Evolutionary conservation across 768 basidiomycete genomes (phyloP).

Genomic region (Roridomyces roridus): DNA sequence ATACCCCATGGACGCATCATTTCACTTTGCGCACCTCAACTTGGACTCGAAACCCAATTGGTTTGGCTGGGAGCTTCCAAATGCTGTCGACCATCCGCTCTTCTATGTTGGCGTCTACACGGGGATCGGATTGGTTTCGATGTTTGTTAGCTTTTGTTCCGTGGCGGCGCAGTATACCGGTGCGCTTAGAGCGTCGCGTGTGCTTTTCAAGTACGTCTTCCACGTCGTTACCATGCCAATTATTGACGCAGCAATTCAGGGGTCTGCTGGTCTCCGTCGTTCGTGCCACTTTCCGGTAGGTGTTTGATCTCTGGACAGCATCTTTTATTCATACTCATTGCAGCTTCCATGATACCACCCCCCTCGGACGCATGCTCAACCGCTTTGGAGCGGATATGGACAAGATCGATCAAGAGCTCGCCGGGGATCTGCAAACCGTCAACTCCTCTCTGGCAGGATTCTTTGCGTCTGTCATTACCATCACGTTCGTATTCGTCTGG

Average conservation of each 20-base stretch:
- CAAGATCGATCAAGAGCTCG: conserved; percentile 80
- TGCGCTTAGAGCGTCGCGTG: conserved; percentile 46
- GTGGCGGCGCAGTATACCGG: conserved; percentile 61
- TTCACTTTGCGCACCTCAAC: conserved; percentile 1
- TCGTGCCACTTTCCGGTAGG: conserved; percentile 63
- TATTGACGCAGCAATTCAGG: conserved; percentile 25
- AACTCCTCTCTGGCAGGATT: conserved; percentile 81
- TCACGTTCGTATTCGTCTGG: no score
- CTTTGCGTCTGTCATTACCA: conserved; percentile 56
- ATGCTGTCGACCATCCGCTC: conserved; percentile 60
- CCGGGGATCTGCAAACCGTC: conserved; percentile 73
- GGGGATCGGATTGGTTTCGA: conserved; percentile 55
- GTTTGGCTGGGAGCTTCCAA: conserved; percentile 40
- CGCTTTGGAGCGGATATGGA: conserved; percentile 79
- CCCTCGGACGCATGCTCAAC: conserved; percentile 77
- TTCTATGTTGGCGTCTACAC: conserved; percentile 71
- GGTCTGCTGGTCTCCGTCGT: conserved; percentile 56
- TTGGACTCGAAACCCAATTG: conserved; percentile 7
- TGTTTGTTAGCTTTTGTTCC: conserved; percentile 50
- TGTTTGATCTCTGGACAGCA: neutral
- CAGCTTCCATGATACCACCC: conserved; percentile 23
- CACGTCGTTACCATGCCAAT: neutral
- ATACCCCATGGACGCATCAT: conserved; percentile 16
- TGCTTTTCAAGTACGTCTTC: conserved; percentile 42
- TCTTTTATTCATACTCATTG: neutral